phyloP scores from a whole-genome alignment of 2,329 filamentous ascomycete genomes.

The Tolypocladium paradoxum region DNA sequence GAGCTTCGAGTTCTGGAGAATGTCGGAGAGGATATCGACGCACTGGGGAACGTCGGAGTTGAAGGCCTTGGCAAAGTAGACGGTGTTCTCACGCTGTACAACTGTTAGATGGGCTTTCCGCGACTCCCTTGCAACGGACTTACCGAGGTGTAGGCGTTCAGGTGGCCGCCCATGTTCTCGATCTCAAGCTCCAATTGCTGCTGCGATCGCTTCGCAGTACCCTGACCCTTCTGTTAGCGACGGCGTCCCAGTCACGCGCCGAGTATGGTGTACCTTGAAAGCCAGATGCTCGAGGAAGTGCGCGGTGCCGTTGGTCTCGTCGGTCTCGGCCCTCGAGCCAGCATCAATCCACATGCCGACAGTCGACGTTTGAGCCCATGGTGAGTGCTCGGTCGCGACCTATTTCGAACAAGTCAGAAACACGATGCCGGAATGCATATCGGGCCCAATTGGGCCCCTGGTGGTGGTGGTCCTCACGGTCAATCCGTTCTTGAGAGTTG shows the following conservation, averaged over 20 bases:
- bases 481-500: conserved; percentile 93
- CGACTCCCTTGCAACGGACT: conserved; percentile 26
- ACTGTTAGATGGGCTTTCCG: conserved; percentile 14
- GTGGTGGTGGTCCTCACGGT: conserved; percentile 51
- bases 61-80: conserved; percentile 99
- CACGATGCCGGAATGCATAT: conserved; percentile 7
- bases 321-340: conserved; percentile 93
- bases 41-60: conserved; percentile 94
- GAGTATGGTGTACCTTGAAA: conserved; percentile 68
- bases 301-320: conserved; percentile 97
- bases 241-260: background rate
- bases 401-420: conserved; percentile 29
- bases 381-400: conserved; percentile 97
- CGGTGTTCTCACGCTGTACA: conserved; percentile 86
- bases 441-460: conserved; percentile 26
- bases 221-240: conserved; percentile 36
- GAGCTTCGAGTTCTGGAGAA: conserved; percentile 98
- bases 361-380: conserved; percentile 95
- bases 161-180: conserved; percentile 98
- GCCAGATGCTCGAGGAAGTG: conserved; percentile 99
- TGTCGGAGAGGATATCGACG: conserved; percentile 97
- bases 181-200: conserved; percentile 98
- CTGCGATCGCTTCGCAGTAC: conserved; percentile 87
- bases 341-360: conserved; percentile 99
- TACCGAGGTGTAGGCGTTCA: conserved; percentile 99